Evolutionary conservation across 768 basidiomycete species (phyloP).

Genomic region (Goffeauzyma gilvescens): DNA sequence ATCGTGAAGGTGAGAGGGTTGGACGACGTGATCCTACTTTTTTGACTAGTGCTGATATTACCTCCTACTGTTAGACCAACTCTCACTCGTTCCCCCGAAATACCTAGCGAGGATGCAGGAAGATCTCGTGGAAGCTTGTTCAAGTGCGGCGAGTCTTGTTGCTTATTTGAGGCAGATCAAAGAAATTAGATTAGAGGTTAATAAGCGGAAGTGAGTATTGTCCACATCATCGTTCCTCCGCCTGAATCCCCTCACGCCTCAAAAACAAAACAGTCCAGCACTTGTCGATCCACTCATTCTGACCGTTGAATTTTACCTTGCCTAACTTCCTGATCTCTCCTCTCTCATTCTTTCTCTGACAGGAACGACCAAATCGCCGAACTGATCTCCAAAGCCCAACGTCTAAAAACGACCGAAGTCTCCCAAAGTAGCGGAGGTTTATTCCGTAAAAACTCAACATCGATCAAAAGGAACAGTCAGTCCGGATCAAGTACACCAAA

Average conservation of each 20-base stretch:
- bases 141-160: constrained; percentile 52
- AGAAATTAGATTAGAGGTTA: constrained; percentile 26
- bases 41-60: background rate
- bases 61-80: constrained; percentile 39
- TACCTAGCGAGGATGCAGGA: constrained; percentile 48
- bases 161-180: constrained; percentile 59
- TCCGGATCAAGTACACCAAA: constrained; percentile 5
- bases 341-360: constrained; percentile 38
- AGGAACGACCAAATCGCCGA: constrained; percentile 83
- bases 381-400: constrained; percentile 63
- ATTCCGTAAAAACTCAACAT: constrained; percentile 15
- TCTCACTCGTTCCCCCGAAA: constrained; percentile 51
- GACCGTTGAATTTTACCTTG: background rate
- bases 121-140: constrained; percentile 53
- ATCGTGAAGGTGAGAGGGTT: constrained; percentile 54
- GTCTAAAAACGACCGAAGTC: constrained; percentile 28
- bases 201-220: constrained; percentile 23
- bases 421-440: constrained; percentile 15
- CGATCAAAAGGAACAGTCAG: background rate
- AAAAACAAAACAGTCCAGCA: too few species aligned
- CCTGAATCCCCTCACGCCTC: too few species aligned
- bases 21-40: constrained; percentile 2
- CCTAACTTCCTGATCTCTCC: background rate
- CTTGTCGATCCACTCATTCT: background rate
- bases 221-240: background rate